Evolutionary conservation across 352 stramenopile genomes (phyloP).

Genomic region (Sclerospora graminicola): DNA sequence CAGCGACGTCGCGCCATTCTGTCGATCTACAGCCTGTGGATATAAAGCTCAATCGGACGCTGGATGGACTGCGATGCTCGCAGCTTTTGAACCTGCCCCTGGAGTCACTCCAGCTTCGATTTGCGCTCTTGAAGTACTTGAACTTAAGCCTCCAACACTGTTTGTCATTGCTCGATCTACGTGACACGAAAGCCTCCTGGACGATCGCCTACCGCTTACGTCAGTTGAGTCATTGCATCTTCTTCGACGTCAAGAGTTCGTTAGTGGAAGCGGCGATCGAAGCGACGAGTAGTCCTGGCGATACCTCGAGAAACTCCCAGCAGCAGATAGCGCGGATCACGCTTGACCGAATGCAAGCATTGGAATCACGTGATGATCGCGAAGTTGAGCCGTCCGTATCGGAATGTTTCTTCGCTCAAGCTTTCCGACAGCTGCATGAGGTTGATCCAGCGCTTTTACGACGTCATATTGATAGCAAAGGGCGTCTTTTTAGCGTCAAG

Average conservation of each 20-base stretch:
- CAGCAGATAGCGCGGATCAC: constrained; percentile 78
- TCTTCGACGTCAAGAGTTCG: constrained; percentile 77
- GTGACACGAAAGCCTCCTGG: constrained; percentile 58
- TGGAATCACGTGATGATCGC: constrained; percentile 81
- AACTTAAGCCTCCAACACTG: constrained; percentile 63
- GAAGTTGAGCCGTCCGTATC: constrained; percentile 82
- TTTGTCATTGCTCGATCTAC: constrained; percentile 65
- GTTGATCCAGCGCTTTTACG: constrained; percentile 81
- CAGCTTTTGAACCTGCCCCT: constrained; percentile 43
- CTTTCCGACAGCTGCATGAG: constrained; percentile 84
- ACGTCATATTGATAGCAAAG: constrained; percentile 85
- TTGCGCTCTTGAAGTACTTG: constrained; percentile 74
- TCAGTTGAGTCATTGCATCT: constrained; percentile 74
- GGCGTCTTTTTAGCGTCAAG: constrained; percentile 82
- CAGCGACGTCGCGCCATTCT: constrained; percentile 22
- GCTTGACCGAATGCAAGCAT: constrained; percentile 71
- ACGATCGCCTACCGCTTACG: constrained; percentile 64
- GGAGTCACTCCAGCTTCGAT: constrained; percentile 60
- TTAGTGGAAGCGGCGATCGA: constrained; percentile 78
- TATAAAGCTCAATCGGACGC: constrained; percentile 53
- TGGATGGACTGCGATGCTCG: constrained; percentile 68
- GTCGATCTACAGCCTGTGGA: constrained; percentile 62
- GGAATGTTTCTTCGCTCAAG: constrained; percentile 91
- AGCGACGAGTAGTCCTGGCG: constrained; percentile 43
- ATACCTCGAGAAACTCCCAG: constrained; percentile 33